These are phyloP conservation scores for Salix purpurea DNA, from an alignment of 345 rosid genomes.

Conservation along the genomic window DNA sequence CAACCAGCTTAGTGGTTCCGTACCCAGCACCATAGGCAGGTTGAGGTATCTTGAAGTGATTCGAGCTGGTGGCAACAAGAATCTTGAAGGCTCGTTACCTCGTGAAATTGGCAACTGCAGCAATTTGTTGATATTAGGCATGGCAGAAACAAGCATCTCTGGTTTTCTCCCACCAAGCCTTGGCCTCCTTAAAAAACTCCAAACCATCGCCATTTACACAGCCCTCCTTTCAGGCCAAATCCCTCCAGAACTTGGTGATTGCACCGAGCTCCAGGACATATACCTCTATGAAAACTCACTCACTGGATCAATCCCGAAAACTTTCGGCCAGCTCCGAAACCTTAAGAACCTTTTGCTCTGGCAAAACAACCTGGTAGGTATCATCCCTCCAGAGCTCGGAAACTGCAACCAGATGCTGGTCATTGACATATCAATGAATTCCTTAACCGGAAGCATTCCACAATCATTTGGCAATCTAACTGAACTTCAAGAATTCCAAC, in stretches of 20 bases:
- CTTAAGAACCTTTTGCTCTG: conserved; percentile 59
- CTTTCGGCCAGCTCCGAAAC: conserved; percentile 50
- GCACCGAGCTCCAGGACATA: conserved; percentile 65
- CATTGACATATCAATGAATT: conserved; percentile 68
- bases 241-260: conserved; percentile 68
- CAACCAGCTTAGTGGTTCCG: conserved; percentile 60
- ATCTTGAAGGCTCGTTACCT: conserved; percentile 67
- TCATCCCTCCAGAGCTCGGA: conserved; percentile 63
- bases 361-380: conserved; percentile 72
- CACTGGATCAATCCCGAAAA: conserved; percentile 61
- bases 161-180: conserved; percentile 74
- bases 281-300: conserved; percentile 76
- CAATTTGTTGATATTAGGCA: conserved; percentile 52
- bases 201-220: conserved; percentile 72
- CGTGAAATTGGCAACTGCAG: conserved; percentile 68
- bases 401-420: conserved; percentile 52
- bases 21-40: conserved; percentile 58
- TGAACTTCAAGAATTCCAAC: conserved; percentile 59
- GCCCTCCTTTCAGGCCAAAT: conserved; percentile 68
- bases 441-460: conserved; percentile 73
- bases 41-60: conserved; percentile 48
- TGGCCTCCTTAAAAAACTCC: conserved; percentile 58
- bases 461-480: conserved; percentile 51
- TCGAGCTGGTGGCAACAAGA: conserved; percentile 91
- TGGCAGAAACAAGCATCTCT: conserved; percentile 83